Base-by-base conservation (phyloP, 495 filamentous ascomycete species). In the Chaetomidium leptoderma region DNA sequence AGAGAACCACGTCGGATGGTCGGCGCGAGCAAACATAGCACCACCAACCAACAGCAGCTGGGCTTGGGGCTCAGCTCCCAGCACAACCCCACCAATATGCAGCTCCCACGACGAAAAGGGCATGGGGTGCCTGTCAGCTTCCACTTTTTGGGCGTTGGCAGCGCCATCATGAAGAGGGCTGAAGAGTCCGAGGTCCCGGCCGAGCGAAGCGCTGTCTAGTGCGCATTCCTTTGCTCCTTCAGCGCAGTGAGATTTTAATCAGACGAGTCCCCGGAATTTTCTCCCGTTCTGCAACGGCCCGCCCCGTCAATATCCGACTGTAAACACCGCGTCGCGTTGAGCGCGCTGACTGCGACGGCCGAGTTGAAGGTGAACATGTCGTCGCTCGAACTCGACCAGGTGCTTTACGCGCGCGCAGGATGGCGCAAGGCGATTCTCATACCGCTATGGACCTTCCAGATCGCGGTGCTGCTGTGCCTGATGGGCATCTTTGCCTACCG, bases 401-500 rank as follows among this genome's bases (percentile, higher is more conserved):
- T 73, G 29, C 70, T 77, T 27, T 77, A 71, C 45, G 55, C 64
- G 33, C 73, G 73, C 37, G 72, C 77, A 5, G 57, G 61, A 53
- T 79, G 77, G 77, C 70, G 68, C 35, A 68, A 72, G 61, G 53
- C 51, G 24, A 29, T 78, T 5, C 59, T 79, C 17, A 23, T 74
- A 2, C 74, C 75, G 27, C 68, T 64, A 6, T 79, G 77, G 77
- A 52, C 59, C 4, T 53, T 70, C 26, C 74, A 78, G 42, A 60
- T 79, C 17, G 48, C 53, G 0, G 56, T 78, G 6, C 49, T 77
- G 47, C 48, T 78, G 21, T 65, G 69, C 27, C 60, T 76, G 6
- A 72, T 77, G 68, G 76, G 74, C n/a, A 55, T 79, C 10, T 79
- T 79, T 59, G 70, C 76, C 13, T 78, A 74, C 57, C 72, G 77